Percentiles rank a stretch among this genome's conserved stretches.
phyloP scores from a whole-genome alignment of 352 stramenopile genomes.

The Phytophthora pinifolia region DNA sequence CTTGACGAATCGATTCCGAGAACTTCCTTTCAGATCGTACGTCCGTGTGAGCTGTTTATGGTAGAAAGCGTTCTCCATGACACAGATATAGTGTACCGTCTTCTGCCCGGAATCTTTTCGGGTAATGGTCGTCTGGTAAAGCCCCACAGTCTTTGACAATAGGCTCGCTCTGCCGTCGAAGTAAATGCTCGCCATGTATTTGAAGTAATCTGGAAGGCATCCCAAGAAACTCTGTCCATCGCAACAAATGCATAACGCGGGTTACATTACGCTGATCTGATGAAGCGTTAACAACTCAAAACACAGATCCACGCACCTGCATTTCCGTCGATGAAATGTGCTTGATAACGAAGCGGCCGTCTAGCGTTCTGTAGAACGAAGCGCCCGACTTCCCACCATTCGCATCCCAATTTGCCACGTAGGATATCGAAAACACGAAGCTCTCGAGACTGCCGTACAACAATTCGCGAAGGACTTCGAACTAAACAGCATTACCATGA shows the following conservation, averaged over 20 bases:
- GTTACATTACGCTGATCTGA: neutral
- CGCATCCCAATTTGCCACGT: conserved; percentile 89
- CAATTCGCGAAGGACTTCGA: conserved; percentile 93
- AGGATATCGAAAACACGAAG: conserved; percentile 84
- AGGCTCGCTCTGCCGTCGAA: conserved; percentile 94
- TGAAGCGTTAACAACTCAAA: neutral
- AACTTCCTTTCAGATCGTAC: conserved; percentile 99
- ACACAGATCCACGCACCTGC: conserved; percentile 73
- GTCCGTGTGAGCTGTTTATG: conserved; percentile 92
- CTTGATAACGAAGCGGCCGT: conserved; percentile 98
- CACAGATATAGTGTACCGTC: conserved; percentile 90
- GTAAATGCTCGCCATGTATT: conserved; percentile 96
- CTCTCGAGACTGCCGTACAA: conserved; percentile 66
- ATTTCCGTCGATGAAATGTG: conserved; percentile 97
- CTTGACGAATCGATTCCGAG: conserved; percentile 92
- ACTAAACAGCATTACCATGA: conserved; percentile 38
- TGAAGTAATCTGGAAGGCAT: conserved; percentile 93
- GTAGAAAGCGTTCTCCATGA: conserved; percentile 98
- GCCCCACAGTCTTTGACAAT: conserved; percentile 96
- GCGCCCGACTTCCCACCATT: conserved; percentile 97
- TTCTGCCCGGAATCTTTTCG: conserved; percentile 91
- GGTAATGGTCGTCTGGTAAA: conserved; percentile 97
- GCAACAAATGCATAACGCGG: neutral
- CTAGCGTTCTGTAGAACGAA: conserved; percentile 94
- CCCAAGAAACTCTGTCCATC: conserved; percentile 73